Evolutionary conservation across 306 rosid genomes (phyloP).

Genomic region (Mucuna pruriens): DNA sequence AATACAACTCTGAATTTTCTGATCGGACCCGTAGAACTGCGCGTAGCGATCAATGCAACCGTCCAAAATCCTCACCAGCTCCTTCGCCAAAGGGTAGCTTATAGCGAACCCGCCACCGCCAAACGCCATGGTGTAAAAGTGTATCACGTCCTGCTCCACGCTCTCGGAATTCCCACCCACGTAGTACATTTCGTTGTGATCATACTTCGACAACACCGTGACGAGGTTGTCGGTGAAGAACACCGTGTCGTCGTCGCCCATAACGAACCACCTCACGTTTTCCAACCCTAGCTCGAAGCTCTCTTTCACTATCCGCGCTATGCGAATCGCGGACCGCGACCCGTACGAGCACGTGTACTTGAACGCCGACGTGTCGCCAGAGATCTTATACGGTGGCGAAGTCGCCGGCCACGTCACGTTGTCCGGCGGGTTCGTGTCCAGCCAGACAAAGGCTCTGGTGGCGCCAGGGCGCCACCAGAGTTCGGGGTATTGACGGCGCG

Average conservation of each 20-base stretch:
- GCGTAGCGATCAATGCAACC: conserved; percentile 73
- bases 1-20: conserved; percentile 69
- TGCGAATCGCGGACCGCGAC: conserved; percentile 65
- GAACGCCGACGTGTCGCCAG: conserved; percentile 57
- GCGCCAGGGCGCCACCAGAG: conserved; percentile 65
- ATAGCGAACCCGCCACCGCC: conserved; percentile 86
- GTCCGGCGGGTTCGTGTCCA: conserved; percentile 41
- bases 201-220: conserved; percentile 65
- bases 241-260: conserved; percentile 91
- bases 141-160: conserved; percentile 64
- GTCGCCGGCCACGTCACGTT: conserved; percentile 54
- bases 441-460: conserved; percentile 74
- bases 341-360: conserved; percentile 67
- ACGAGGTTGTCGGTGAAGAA: conserved; percentile 68
- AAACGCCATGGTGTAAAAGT: conserved; percentile 64
- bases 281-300: conserved; percentile 65
- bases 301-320: conserved; percentile 79
- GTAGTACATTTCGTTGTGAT: conserved; percentile 82
- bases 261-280: conserved; percentile 77
- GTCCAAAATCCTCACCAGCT: conserved; percentile 66
- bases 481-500: conserved; percentile 54
- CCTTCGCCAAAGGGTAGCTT: conserved; percentile 69
- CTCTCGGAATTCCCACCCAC: conserved; percentile 81
- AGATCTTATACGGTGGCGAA: conserved; percentile 52
- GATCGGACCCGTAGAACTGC: conserved; percentile 64